phyloP scores from a whole-genome alignment of 2,329 filamentous ascomycete species.

The Fusarium sp. region DNA sequence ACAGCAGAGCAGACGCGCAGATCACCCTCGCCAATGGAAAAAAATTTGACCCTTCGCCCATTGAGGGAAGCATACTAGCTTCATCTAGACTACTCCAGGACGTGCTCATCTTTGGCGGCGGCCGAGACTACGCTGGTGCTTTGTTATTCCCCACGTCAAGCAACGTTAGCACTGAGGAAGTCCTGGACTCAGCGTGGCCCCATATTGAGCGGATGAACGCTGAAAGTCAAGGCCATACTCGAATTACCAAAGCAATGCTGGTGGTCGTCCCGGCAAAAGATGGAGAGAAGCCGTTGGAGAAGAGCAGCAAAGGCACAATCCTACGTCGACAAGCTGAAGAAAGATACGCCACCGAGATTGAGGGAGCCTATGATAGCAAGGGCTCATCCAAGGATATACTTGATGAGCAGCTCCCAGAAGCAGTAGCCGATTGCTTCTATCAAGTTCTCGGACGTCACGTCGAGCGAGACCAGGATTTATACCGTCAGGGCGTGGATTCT shows the following conservation, averaged over 20 bases:
- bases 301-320: slow-evolving; percentile 75
- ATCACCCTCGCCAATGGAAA: slow-evolving; percentile 76
- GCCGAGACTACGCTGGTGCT: slow-evolving; percentile 67
- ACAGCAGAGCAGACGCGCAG: slow-evolving; percentile 73
- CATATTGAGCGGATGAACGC: slow-evolving; percentile 63
- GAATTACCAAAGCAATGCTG: slow-evolving; percentile 66
- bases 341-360: slow-evolving; percentile 63
- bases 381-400: slow-evolving; percentile 31
- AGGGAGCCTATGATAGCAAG: slow-evolving; percentile 59
- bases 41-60: slow-evolving; percentile 75
- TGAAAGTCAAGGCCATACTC: slow-evolving; percentile 64
- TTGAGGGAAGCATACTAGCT: slow-evolving; percentile 69
- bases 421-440: slow-evolving; percentile 54
- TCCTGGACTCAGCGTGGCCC: slow-evolving; percentile 61
- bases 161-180: slow-evolving; percentile 50
- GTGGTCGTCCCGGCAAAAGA: slow-evolving; percentile 57
- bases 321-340: slow-evolving; percentile 67
- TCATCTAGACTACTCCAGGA: slow-evolving; percentile 63
- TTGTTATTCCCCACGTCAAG: slow-evolving; percentile 64
- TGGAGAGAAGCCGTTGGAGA: slow-evolving; percentile 58
- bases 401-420: slow-evolving; percentile 54
- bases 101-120: slow-evolving; percentile 74
- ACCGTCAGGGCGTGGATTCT: slow-evolving; percentile 72
- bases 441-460: slow-evolving; percentile 50
- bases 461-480: slow-evolving; percentile 65